Percentiles rank a stretch among this genome's conserved stretches.
These are phyloP conservation scores for Boletus subparvulus DNA, from an alignment of 768 basidiomycete genomes.

Conservation along the genomic window DNA sequence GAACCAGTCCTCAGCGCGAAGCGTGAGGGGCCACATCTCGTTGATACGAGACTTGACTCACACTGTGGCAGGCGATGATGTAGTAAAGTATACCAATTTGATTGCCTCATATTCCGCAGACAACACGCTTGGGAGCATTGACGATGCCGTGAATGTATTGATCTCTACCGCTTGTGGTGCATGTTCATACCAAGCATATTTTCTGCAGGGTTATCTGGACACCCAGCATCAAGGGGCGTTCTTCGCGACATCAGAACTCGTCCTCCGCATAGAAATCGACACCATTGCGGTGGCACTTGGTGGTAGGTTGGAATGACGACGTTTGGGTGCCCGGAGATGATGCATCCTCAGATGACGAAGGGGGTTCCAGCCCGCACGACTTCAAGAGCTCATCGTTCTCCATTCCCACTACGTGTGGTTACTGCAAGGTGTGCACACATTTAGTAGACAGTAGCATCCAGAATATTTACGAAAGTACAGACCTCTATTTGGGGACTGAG, in stretches of 20 bases:
- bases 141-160: conserved; percentile 34
- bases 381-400: conserved; percentile 88
- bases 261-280: conserved; percentile 65
- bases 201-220: conserved; percentile 59
- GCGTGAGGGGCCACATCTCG: conserved; percentile 43
- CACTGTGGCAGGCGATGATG: conserved; percentile 48
- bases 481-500: conserved; percentile 84
- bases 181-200: conserved; percentile 1
- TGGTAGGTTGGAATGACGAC: conserved; percentile 41
- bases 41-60: conserved; percentile 7
- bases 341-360: conserved; percentile 61
- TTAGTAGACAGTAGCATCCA: background rate
- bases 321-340: background rate
- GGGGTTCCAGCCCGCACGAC: conserved; percentile 64
- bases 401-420: conserved; percentile 78
- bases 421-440: conserved; percentile 62
- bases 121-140: conserved; percentile 54
- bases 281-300: conserved; percentile 59
- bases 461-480: conserved; percentile 36
- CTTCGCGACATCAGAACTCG: conserved; percentile 53
- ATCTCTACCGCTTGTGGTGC: background rate
- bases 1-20: conserved; percentile 56
- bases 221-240: conserved; percentile 56
- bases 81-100: conserved; percentile 47
- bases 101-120: conserved; percentile 45